Base-by-base conservation (phyloP, 2,329 filamentous ascomycete species). In the Ramichloridium luteum region DNA sequence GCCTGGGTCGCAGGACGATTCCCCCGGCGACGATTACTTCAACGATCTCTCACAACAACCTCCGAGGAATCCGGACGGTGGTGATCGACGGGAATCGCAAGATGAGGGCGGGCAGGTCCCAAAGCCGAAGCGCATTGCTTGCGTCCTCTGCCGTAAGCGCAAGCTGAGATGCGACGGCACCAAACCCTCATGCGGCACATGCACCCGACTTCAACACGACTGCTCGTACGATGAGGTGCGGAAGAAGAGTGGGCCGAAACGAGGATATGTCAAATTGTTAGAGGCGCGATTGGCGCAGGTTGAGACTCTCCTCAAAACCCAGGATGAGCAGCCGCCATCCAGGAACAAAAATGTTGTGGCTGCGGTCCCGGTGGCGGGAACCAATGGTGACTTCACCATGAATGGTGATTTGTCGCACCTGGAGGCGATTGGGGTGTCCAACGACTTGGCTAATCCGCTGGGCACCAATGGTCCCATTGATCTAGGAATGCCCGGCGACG, bases 151-250 rank as follows among this genome's bases (percentile, higher is more conserved):
- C 55, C 71, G 88, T 48, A 90, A 86, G 60, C 72, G 88, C 53
- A 96, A 96, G 61, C 65, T 94, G 45, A 80, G 80, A 59, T 94
- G 86, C 58, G 86, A 94, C 55, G 85, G 85, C 22, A 64, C 71
- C 32, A 77, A 80, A 41, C 86, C 86, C 13, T 83, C 80, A 45
- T 93, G 86, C 54, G 84, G 80, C 48, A 93, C 85, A 15, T 94
- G 86, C 57, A 76, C 80, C 17, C 70, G 86, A n/a, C 64, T 93
- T 30, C 77, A 81, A 26, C 86, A 94, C 57, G 72, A 78, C 34
- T 93, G 86, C 61, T 77, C 80, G 39, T 93, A 93, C 53, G 85
- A 93, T 53, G 85, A 93, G 61, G 79, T 88, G 47, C 74, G 86
- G 54, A 82, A 84, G 61, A 93, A 93, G 72, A 93, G 85, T 55